Evolutionary conservation across 1,139 yeast species (phyloP).

Genomic region (Kazachstania sp.): DNA sequence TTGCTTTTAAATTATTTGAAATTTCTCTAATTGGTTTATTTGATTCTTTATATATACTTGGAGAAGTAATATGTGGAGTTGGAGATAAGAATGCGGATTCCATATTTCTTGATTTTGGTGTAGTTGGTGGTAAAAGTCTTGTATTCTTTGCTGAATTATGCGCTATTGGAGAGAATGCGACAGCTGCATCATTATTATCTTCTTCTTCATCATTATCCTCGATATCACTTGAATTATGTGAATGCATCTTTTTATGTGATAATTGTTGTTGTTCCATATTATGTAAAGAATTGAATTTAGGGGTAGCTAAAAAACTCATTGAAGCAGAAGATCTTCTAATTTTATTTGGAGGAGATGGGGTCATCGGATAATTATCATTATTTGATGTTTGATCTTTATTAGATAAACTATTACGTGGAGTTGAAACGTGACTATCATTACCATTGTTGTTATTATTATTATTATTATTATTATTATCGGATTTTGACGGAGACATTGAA

Average conservation of each 20-base stretch:
- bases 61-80: constrained; percentile 34
- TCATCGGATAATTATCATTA: constrained; percentile 2
- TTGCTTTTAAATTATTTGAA: constrained; percentile 36
- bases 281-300: constrained; percentile 7
- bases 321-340: constrained; percentile 18
- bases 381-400: too few species aligned
- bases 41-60: constrained; percentile 25
- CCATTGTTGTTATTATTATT: background rate
- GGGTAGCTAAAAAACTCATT: constrained; percentile 22
- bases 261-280: background rate
- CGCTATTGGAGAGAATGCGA: constrained; percentile 1
- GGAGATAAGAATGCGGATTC: constrained; percentile 28
- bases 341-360: constrained; percentile 12
- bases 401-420: background rate
- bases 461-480: background rate
- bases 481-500: background rate
- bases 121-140: constrained; percentile 30
- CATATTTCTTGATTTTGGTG: constrained; percentile 31
- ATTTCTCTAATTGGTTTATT: constrained; percentile 35
- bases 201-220: background rate
- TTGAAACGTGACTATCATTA: background rate
- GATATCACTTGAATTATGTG: background rate
- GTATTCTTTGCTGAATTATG: constrained; percentile 8
- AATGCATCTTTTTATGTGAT: background rate
- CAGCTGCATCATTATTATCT: background rate